Base-by-base conservation (phyloP, 108 stramenopile species). In the Pseudonitzschia delicatissima region DNA sequence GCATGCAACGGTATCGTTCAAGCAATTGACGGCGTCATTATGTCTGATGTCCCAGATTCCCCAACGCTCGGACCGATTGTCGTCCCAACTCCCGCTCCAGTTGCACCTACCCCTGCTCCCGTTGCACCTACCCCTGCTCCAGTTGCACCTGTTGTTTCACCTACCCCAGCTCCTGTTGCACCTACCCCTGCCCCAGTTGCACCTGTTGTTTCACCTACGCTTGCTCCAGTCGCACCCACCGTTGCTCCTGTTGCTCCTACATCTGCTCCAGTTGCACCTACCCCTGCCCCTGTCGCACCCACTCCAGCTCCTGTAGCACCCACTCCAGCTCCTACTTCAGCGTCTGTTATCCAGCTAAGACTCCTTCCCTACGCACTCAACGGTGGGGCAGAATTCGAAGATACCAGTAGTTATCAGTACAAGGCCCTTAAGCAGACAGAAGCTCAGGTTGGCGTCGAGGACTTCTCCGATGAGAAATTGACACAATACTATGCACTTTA, bases 321-420 rank as follows among this genome's bases (percentile, higher is more conserved):
- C 6, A 68, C 74, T 13, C 60, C 57, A 39, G 18, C 57, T 20
- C 40, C 74, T 47, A 18, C 48, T 44, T 42, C 50, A 20, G 23
- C 26, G 9, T 50, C 75, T 25, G 17, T 13, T n/a, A 49, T 72
- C 15, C 48, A 57, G 40, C 20, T 57, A 34, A 59, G 35, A 40
- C 47, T 77, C 1, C 5, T 34, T 26, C 49, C 57, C 0, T 69
- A 36, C 50, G 70, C 61, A 13, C 26, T 77, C 4, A 40, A 62
- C 2, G 59, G 61, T 36, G 77, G 66, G 15, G 67, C 60, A 3
- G 74, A 76, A 42, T 77, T 66, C 32, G 66, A 66, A 25, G 69
- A 77, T 28, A 65, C 77, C 21, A 59, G 60, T 23, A 66, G 64
- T 32, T 77, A 77, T 36, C 77, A 77, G 32, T 71, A 66, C 23